Conservation (phyloP, 345 rosid species). For the Excoecaria agallocha region DNA sequence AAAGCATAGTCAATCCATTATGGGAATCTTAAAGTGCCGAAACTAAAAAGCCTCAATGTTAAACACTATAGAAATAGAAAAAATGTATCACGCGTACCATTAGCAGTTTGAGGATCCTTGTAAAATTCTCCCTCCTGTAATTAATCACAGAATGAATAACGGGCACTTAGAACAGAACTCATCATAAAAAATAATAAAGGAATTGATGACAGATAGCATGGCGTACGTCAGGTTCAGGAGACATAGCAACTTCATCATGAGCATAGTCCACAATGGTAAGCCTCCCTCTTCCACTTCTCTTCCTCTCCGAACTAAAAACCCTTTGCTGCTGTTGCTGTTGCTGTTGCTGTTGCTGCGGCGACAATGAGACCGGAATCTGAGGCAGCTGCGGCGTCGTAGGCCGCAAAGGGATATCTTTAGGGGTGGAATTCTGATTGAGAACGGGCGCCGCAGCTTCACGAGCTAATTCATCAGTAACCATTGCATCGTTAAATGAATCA, state of each 20-base stretch:
- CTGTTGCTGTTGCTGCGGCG: slow-evolving; percentile 17
- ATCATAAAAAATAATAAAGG: background rate
- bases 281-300: slow-evolving; percentile 37
- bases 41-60: background rate
- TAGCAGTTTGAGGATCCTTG: slow-evolving; percentile 22
- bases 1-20: background rate
- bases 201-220: background rate
- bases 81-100: slow-evolving; percentile 30
- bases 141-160: slow-evolving; percentile 12
- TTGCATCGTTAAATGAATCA: slow-evolving; percentile 26
- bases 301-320: slow-evolving; percentile 17
- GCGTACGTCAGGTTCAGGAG: slow-evolving; percentile 63
- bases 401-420: background rate
- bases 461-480: slow-evolving; percentile 23
- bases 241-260: slow-evolving; percentile 64
- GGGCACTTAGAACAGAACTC: background rate
- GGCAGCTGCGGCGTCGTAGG: slow-evolving; percentile 25
- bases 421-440: slow-evolving; percentile 15
- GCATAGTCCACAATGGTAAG: slow-evolving; percentile 63
- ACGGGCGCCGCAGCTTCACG: slow-evolving; percentile 13
- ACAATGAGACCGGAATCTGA: slow-evolving; percentile 20
- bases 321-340: too few relatives aligned
- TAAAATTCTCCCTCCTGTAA: slow-evolving; percentile 54
- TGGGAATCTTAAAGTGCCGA: background rate
- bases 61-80: background rate